Evolutionary conservation across 257 asterid genomes (phyloP).

Genomic region (Capsicum chinense): DNA sequence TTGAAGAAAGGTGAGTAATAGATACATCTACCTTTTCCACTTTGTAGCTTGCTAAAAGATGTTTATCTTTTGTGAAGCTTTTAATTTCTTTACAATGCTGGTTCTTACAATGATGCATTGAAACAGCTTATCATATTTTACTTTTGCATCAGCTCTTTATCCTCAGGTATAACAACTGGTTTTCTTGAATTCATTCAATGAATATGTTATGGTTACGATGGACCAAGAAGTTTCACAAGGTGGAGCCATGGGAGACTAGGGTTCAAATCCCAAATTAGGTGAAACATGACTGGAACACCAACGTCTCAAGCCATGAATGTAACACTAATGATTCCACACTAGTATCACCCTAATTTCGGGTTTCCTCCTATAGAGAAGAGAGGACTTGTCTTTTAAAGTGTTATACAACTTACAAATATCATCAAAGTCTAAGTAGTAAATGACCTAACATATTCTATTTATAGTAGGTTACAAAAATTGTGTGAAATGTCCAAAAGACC

Average conservation of each 20-base stretch:
- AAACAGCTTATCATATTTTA: constrained; percentile 20
- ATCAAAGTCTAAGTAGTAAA: no score
- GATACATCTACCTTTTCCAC: constrained; percentile 11
- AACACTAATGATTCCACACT: no score
- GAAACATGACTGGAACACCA: not conserved
- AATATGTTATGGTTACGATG: not conserved
- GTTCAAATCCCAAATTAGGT: not conserved
- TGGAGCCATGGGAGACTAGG: not conserved
- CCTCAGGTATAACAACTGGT: not conserved
- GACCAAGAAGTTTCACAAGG: constrained; percentile 20
- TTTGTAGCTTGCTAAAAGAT: constrained; percentile 16
- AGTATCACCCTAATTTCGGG: no score
- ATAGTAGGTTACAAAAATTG: no score
- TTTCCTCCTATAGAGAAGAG: no score
- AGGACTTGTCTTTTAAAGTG: no score
- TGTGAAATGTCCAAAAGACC: no score
- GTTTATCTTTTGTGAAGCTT: not conserved
- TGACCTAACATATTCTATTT: no score
- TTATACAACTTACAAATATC: no score
- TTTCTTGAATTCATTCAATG: constrained; percentile 17
- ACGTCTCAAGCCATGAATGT: no score
- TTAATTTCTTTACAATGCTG: not conserved
- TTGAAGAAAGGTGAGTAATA: constrained; percentile 64
- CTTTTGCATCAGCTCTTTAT: not conserved
- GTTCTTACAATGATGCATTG: not conserved